Evolutionary conservation across 2,329 filamentous ascomycete species (phyloP).

Genomic region (Aureobasidium sp.): DNA sequence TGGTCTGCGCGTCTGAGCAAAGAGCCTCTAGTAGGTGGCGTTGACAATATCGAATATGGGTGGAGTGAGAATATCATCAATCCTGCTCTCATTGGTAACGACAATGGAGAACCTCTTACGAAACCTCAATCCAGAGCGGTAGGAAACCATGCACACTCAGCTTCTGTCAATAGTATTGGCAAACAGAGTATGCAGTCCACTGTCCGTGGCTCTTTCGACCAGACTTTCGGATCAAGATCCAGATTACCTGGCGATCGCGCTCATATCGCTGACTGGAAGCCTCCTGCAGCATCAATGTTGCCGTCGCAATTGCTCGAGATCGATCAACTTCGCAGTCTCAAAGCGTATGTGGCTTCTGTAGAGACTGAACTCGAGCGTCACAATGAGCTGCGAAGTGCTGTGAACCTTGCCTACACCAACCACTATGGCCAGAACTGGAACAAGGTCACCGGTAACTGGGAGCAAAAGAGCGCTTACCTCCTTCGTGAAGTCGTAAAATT

Average conservation of each 20-base stretch:
- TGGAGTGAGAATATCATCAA: slow-evolving; percentile 83
- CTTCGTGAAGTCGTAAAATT: slow-evolving; percentile 95
- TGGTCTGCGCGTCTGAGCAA: slow-evolving; percentile 94
- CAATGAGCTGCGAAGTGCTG: slow-evolving; percentile 77
- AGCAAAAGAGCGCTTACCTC: slow-evolving; percentile 87
- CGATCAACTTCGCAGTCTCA: slow-evolving; percentile 70
- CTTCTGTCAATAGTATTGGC: slow-evolving; percentile 18
- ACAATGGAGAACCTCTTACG: slow-evolving; percentile 13
- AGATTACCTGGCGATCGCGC: slow-evolving; percentile 79
- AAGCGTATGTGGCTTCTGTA: slow-evolving; percentile 72
- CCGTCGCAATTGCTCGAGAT: slow-evolving; percentile 68
- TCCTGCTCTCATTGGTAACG: slow-evolving; percentile 29
- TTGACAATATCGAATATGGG: slow-evolving; percentile 95
- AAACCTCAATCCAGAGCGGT: neutral
- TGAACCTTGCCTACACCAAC: slow-evolving; percentile 79
- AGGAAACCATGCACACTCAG: slow-evolving; percentile 17
- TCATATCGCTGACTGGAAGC: slow-evolving; percentile 77
- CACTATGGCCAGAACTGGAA: slow-evolving; percentile 70
- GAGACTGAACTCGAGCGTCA: slow-evolving; percentile 80
- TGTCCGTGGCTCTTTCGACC: slow-evolving; percentile 51
- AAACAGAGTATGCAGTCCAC: slow-evolving; percentile 37
- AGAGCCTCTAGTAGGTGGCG: slow-evolving; percentile 81
- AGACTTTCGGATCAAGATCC: slow-evolving; percentile 47
- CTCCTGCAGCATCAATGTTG: slow-evolving; percentile 84
- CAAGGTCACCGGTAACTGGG: slow-evolving; percentile 93